A percentile compares a stretch with the other conserved stretches of the same genome.
These are phyloP conservation scores for Kernera saxatilis DNA, from an alignment of 345 rosid genomes.

Conservation along the genomic window DNA sequence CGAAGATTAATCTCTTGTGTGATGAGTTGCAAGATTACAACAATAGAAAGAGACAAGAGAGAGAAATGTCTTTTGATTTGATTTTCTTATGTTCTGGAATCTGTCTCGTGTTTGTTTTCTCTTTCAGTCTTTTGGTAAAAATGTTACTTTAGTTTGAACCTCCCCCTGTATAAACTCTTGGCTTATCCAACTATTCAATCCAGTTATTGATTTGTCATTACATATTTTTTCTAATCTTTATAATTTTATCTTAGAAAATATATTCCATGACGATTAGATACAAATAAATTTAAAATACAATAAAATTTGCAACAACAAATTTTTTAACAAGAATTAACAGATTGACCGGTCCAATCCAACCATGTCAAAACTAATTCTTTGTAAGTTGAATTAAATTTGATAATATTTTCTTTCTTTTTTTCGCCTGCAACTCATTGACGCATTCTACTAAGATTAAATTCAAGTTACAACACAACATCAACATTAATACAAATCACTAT, in stretches of 20 bases:
- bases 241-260: no score
- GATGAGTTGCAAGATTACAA: conserved; percentile 17
- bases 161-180: neutral
- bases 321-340: no score
- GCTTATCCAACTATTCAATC: neutral
- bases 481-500: neutral
- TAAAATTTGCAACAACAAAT: no score
- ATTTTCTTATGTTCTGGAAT: neutral
- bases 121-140: neutral
- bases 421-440: neutral
- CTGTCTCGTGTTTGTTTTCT: neutral
- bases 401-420: no score
- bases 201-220: neutral
- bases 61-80: neutral
- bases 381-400: no score
- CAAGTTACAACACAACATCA: neutral
- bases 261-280: no score
- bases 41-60: neutral
- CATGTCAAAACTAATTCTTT: neutral
- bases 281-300: no score
- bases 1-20: conserved; percentile 6
- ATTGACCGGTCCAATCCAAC: neutral
- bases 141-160: neutral
- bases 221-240: no score
- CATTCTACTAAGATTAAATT: neutral